Evolutionary conservation across 1,284 basidiomycete genomes (phyloP), one percentile per base, ranked within the genome.

Genomic region (Lignosus rhinocerotis): DNA sequence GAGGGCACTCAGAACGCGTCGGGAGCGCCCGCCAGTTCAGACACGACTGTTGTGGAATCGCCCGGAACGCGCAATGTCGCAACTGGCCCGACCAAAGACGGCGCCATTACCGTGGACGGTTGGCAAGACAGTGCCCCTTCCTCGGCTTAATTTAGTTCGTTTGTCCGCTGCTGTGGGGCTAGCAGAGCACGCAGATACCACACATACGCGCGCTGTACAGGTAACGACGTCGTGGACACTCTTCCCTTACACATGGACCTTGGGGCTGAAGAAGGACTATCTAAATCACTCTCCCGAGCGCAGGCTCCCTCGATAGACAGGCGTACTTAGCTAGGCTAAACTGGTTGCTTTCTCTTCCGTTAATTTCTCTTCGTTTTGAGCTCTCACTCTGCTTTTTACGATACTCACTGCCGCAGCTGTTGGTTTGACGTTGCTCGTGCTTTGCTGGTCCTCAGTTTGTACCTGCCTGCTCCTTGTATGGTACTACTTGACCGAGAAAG

Each of bases 81-180:
- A 67, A 76, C 71, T 21, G 82, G 82, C 57, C 62, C 67, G 34
- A 71, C 75, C 31, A 54, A 73, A 11, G 76, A 80, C 59, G 80
- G 80, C 36, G 66, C 69, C 19, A 61, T 70, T 48, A 63, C 54
- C 48, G 69, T 72, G 32, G 56, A 69, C 52, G 75, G 75, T 42
- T 73, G 70, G 71, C 33, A 51, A 34, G 38, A 32, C 53, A 2
- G 32, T 46, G 16, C 12, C 43, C 3, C 8, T 9, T 25, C 53
- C 45, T 34, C 41, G 32, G 33, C 7, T 42, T 56, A 56, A 56
- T 11, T 56, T 51, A 56, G 50, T 32, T 10, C n/a, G 16, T 56
- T 55, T 39, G 46, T 55, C 49, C 25, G 25, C 25, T 36, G 52
- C 34, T 39, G 48, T 21, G 2, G 34, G 36, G 34, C 48, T 17